These are phyloP conservation scores for Syncephalastrum racemosum DNA, from an alignment of 371 early-diverging fungal genomes.

Conservation along the genomic window DNA sequence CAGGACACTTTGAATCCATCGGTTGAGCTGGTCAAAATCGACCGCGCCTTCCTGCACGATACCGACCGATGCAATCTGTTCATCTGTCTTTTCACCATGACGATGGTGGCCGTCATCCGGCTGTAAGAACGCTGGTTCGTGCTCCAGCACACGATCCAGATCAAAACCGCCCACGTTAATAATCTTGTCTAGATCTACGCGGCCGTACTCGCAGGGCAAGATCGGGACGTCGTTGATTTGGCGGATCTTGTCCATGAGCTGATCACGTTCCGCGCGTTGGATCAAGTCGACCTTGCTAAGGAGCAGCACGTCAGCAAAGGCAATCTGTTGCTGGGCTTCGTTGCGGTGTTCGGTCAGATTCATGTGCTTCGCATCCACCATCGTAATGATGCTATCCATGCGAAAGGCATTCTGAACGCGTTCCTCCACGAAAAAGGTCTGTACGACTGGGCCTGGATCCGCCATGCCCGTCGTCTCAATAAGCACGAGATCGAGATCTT, in stretches of 20 bases:
- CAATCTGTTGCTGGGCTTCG: slow-evolving; percentile 31
- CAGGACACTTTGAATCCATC: slow-evolving; percentile 29
- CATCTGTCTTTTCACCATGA: slow-evolving; percentile 10
- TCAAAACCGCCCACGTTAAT: slow-evolving; percentile 32
- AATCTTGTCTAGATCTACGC: slow-evolving; percentile 25
- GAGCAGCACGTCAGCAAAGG: slow-evolving; percentile 34
- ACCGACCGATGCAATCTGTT: slow-evolving; percentile 24
- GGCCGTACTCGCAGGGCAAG: slow-evolving; percentile 19
- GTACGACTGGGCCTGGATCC: slow-evolving; percentile 40
- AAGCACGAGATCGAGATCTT: slow-evolving; percentile 26
- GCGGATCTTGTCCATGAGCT: slow-evolving; percentile 8
- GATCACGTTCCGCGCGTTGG: slow-evolving; percentile 13
- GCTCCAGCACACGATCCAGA: slow-evolving; percentile 27
- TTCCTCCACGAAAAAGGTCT: slow-evolving; percentile 37
- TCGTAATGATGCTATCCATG: slow-evolving; percentile 37
- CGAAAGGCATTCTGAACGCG: slow-evolving; percentile 15
- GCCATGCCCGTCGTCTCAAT: slow-evolving; percentile 44
- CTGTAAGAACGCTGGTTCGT: slow-evolving; percentile 27
- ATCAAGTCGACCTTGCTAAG: slow-evolving; percentile 41
- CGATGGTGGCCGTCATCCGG: slow-evolving; percentile 17
- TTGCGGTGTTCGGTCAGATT: slow-evolving; percentile 19
- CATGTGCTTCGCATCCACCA: slow-evolving; percentile 35
- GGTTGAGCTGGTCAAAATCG: slow-evolving; percentile 25
- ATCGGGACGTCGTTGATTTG: slow-evolving; percentile 24
- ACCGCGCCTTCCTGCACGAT: slow-evolving; percentile 16